Percentiles rank a stretch among this genome's conserved stretches.
Conservation (phyloP, 768 basidiomycete genomes). For the Termitomyces sp. region DNA sequence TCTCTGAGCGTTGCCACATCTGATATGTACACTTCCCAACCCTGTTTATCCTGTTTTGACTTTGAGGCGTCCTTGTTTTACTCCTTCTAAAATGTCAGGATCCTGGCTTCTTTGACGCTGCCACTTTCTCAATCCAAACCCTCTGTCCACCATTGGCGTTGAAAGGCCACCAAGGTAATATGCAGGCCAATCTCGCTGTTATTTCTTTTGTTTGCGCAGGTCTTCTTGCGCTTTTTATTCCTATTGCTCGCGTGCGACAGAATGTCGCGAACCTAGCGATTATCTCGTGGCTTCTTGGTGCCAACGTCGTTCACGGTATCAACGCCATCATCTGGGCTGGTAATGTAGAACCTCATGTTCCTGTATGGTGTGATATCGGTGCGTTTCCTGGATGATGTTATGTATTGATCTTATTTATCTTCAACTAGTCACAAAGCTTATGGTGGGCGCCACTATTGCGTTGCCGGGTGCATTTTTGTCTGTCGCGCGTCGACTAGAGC, state of each 20-base stretch:
- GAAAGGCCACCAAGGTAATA: constrained; percentile 16
- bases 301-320: constrained; percentile 49
- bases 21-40: constrained; percentile 3
- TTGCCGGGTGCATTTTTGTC: constrained; percentile 59
- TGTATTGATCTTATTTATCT: background rate
- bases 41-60: constrained; percentile 5
- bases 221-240: constrained; percentile 37
- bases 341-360: constrained; percentile 39
- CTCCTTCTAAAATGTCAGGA: constrained; percentile 22
- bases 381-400: constrained; percentile 19
- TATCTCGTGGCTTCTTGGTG: constrained; percentile 47
- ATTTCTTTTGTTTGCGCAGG: constrained; percentile 44
- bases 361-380: constrained; percentile 82
- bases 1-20: constrained; percentile 12
- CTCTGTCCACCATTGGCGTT: constrained; percentile 8
- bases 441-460: constrained; percentile 49
- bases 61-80: constrained; percentile 25
- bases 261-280: constrained; percentile 48
- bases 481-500: constrained; percentile 52
- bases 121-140: constrained; percentile 13
- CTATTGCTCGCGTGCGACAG: constrained; percentile 41
- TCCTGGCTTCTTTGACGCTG: constrained; percentile 6
- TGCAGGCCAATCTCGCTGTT: constrained; percentile 35
- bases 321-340: constrained; percentile 62
- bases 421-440: constrained; percentile 51